phyloP scores from a whole-genome alignment of 2,329 filamentous ascomycete genomes.

The Phaeophleospora eucalypticola region DNA sequence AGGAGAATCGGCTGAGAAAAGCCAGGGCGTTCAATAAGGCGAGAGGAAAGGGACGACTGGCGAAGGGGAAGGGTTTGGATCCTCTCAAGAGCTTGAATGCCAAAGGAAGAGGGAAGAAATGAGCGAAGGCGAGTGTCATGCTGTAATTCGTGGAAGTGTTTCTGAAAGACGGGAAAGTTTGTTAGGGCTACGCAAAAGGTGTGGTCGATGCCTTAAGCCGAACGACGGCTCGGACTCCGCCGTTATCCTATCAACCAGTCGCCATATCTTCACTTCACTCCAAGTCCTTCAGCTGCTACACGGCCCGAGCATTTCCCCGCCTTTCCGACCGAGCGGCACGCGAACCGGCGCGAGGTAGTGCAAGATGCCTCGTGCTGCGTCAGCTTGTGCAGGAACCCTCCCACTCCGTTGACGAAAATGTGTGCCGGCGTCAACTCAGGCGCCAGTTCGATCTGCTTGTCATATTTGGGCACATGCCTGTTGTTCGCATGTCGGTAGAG shows the following conservation, averaged over 20 bases:
- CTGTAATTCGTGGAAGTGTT: not conserved
- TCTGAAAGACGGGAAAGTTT: too few relatives aligned
- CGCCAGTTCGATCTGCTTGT: not conserved
- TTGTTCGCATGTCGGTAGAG: not conserved
- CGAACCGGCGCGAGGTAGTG: not conserved
- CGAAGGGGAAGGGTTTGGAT: conserved; percentile 65
- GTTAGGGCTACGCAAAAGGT: too few relatives aligned
- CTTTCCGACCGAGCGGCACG: not conserved
- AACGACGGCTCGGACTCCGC: too few relatives aligned
- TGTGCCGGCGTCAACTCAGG: not conserved
- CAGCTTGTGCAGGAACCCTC: too few relatives aligned
- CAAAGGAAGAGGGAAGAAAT: conserved; percentile 34
- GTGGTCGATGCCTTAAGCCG: too few relatives aligned
- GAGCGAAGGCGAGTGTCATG: not conserved
- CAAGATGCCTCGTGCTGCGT: not conserved
- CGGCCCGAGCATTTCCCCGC: not conserved
- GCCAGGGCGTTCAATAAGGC: conserved; percentile 40
- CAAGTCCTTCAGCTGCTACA: too few relatives aligned
- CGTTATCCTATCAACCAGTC: too few relatives aligned
- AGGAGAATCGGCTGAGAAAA: conserved; percentile 48
- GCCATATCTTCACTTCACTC: too few relatives aligned
- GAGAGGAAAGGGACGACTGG: conserved; percentile 49
- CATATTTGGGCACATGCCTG: too few relatives aligned
- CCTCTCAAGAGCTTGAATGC: conserved; percentile 82
- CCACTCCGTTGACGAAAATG: too few relatives aligned